Conservation (phyloP, 306 rosid species). For the Fagus crenata region DNA sequence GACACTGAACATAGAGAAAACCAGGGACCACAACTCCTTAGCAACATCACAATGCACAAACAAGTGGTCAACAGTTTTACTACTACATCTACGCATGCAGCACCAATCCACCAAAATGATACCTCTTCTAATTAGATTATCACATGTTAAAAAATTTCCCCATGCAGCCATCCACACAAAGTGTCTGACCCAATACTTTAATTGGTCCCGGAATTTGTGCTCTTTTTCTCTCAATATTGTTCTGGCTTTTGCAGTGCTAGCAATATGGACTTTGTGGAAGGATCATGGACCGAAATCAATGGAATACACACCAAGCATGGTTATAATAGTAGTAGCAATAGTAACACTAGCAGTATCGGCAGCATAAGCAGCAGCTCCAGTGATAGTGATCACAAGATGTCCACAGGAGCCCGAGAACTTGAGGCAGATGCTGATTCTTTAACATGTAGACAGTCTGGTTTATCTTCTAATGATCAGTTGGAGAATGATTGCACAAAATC, state of each 20-base stretch:
- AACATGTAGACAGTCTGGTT: conserved; percentile 78
- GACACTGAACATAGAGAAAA: too few relatives aligned
- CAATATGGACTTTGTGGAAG: conserved; percentile 64
- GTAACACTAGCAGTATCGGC: conserved; percentile 92
- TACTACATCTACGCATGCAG: too few relatives aligned
- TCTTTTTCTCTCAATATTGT: conserved; percentile 24
- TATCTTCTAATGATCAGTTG: conserved; percentile 63
- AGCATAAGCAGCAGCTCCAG: conserved; percentile 90
- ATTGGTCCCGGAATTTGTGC: conserved; percentile 26
- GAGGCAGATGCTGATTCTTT: conserved; percentile 99
- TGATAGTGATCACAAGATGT: conserved; percentile 77
- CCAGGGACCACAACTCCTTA: too few relatives aligned
- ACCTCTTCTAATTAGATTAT: too few relatives aligned
- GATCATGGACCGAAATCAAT: conserved; percentile 63
- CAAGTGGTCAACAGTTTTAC: too few relatives aligned
- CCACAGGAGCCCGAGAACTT: conserved; percentile 71
- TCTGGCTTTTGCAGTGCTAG: conserved; percentile 70
- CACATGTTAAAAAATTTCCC: too few relatives aligned
- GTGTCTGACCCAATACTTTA: neutral
- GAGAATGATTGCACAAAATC: conserved; percentile 67
- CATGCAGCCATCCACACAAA: too few relatives aligned
- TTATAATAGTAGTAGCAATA: conserved; percentile 90
- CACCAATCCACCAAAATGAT: too few relatives aligned
- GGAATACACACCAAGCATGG: conserved; percentile 59
- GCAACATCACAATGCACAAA: too few relatives aligned